Conservation (phyloP, 192 early-diverging fungal species). For the Umbelopsis ramanniana region DNA sequence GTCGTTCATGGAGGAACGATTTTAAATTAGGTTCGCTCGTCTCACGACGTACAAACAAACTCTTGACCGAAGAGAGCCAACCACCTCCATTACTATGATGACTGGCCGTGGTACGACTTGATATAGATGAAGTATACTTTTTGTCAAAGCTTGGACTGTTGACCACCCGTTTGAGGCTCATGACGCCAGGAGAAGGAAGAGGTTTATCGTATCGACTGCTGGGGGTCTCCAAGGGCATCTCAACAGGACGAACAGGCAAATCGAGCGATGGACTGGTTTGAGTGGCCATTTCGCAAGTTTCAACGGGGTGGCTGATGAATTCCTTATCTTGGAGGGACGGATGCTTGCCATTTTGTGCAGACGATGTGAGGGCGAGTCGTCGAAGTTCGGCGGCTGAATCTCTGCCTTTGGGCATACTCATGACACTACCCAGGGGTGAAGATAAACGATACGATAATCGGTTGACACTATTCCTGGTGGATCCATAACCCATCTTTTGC, state of each 20-base stretch:
- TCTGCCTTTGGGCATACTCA: not conserved
- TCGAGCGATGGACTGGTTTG: constrained; percentile 13
- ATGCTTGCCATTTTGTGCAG: constrained; percentile 5
- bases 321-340: not conserved
- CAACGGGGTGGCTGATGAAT: not conserved
- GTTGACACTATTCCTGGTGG: constrained; percentile 3
- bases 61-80: constrained; percentile 39
- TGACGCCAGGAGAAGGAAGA: constrained; percentile 26
- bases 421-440: constrained; percentile 13
- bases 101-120: constrained; percentile 19
- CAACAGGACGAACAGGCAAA: constrained; percentile 9
- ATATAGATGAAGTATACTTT: not conserved
- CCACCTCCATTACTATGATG: not conserved
- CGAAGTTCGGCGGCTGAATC: not conserved
- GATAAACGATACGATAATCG: not conserved
- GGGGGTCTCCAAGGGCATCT: constrained; percentile 15
- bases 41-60: constrained; percentile 33
- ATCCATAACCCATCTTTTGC: not conserved
- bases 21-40: constrained; percentile 13
- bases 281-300: not conserved
- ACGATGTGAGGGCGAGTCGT: constrained; percentile 20
- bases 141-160: constrained; percentile 24
- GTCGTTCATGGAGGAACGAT: not conserved
- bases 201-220: constrained; percentile 15
- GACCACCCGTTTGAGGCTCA: not conserved